Percentiles rank a stretch among this genome's conserved stretches.
Evolutionary conservation across 331 rosid species (phyloP).

Genomic region (Prunus yedoensis): DNA sequence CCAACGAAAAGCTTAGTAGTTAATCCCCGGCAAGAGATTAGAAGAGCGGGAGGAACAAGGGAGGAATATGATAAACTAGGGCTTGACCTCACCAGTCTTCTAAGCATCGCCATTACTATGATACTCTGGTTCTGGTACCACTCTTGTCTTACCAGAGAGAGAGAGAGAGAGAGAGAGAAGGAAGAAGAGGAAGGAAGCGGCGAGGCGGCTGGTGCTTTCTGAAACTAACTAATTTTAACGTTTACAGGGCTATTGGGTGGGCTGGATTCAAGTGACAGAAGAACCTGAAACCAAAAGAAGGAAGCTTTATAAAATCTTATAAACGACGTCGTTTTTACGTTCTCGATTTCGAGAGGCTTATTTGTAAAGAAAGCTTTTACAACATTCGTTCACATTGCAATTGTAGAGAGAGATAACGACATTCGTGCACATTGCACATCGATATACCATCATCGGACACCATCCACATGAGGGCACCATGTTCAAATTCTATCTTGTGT

Average conservation of each 20-base stretch:
- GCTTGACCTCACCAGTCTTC: conserved; percentile 37
- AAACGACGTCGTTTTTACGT: too few species aligned
- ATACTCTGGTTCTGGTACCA: background rate
- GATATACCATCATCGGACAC: too few species aligned
- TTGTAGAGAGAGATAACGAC: too few species aligned
- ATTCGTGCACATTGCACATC: too few species aligned
- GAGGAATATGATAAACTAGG: conserved; percentile 22
- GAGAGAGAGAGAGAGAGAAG: conserved; percentile 2
- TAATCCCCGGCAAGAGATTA: conserved; percentile 53
- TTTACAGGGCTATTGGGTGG: background rate
- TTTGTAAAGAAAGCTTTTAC: too few species aligned
- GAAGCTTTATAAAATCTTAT: too few species aligned
- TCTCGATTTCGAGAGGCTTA: too few species aligned
- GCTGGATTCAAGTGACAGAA: too few species aligned
- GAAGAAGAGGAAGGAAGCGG: background rate
- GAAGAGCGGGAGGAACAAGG: conserved; percentile 49
- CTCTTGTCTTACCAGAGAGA: background rate
- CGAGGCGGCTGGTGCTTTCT: background rate
- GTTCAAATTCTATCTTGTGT: too few species aligned
- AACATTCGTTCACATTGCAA: too few species aligned
- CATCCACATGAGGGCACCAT: too few species aligned
- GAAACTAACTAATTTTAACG: background rate
- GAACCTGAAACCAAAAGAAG: too few species aligned
- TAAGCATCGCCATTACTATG: conserved; percentile 55
- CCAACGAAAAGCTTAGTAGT: conserved; percentile 83